Percentiles rank a stretch among this genome's conserved stretches.
phyloP scores from a whole-genome alignment of 73 alveolate genomes.

The Paramecium primaurelia region DNA sequence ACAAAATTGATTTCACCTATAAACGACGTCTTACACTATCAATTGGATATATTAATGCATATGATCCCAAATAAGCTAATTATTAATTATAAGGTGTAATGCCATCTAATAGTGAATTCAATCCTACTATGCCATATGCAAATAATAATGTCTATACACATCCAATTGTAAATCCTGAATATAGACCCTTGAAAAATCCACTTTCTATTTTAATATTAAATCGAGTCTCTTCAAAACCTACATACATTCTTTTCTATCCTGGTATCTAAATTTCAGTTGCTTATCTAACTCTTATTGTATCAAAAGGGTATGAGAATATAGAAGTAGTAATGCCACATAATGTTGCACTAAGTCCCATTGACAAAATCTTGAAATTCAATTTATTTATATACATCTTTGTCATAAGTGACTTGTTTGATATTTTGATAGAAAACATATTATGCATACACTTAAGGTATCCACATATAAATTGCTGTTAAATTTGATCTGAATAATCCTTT shows the following conservation, averaged over 20 bases:
- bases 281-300: constrained; percentile 29
- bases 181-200: neutral
- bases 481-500: constrained; percentile 1
- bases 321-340: neutral
- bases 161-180: constrained; percentile 23
- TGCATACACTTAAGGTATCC: constrained; percentile 29
- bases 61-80: neutral
- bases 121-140: neutral
- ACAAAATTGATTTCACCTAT: constrained; percentile 22
- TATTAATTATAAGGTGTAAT: neutral
- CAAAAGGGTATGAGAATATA: constrained; percentile 16
- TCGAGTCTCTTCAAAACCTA: neutral
- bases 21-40: constrained; percentile 42
- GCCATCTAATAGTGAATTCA: neutral
- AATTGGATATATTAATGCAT: neutral
- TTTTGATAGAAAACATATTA: constrained; percentile 4
- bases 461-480: constrained; percentile 19
- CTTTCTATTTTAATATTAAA: neutral
- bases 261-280: constrained; percentile 9
- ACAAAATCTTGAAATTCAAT: neutral
- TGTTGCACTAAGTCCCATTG: neutral
- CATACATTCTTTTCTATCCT: neutral
- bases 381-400: neutral
- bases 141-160: neutral
- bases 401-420: neutral